Evolutionary conservation across 148 eudicot species (phyloP).

Genomic region (Vaccinium myrtillus): DNA sequence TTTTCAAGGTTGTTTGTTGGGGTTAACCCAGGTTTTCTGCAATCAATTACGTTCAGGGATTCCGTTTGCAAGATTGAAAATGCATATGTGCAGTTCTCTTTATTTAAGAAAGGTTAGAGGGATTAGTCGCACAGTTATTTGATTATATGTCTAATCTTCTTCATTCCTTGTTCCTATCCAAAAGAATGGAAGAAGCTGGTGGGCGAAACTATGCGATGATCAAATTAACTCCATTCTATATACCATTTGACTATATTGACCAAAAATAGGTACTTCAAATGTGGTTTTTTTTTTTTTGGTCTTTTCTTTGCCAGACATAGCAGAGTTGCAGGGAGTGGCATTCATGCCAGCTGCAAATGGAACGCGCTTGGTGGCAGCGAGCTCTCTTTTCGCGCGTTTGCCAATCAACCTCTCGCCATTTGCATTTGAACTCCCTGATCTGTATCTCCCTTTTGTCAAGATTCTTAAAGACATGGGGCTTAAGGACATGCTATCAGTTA

Average conservation of each 20-base stretch:
- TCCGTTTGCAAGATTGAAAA: neutral
- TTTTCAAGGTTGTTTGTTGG: neutral
- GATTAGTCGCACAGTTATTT: too few relatives aligned
- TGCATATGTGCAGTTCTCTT: neutral
- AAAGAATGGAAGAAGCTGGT: neutral
- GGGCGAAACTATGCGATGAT: neutral
- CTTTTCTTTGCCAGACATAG: conserved; percentile 46
- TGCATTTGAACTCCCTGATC: conserved; percentile 88
- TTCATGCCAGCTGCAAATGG: conserved; percentile 99
- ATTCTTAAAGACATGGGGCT: conserved; percentile 86
- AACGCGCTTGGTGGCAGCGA: conserved; percentile 86
- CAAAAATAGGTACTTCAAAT: neutral
- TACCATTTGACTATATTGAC: neutral
- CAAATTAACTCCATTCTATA: neutral
- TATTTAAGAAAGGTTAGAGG: neutral
- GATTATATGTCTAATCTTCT: too few relatives aligned
- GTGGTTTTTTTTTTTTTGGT: conserved; percentile 10
- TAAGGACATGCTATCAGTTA: conserved; percentile 69
- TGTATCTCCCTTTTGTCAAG: conserved; percentile 81
- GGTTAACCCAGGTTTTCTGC: neutral
- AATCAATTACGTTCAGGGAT: neutral
- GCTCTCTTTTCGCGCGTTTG: conserved; percentile 78
- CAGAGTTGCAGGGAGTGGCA: conserved; percentile 71
- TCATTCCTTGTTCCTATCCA: too few relatives aligned
- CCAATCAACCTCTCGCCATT: conserved; percentile 93